Conservation (phyloP, 306 rosid species). For the Corylus avellana region DNA sequence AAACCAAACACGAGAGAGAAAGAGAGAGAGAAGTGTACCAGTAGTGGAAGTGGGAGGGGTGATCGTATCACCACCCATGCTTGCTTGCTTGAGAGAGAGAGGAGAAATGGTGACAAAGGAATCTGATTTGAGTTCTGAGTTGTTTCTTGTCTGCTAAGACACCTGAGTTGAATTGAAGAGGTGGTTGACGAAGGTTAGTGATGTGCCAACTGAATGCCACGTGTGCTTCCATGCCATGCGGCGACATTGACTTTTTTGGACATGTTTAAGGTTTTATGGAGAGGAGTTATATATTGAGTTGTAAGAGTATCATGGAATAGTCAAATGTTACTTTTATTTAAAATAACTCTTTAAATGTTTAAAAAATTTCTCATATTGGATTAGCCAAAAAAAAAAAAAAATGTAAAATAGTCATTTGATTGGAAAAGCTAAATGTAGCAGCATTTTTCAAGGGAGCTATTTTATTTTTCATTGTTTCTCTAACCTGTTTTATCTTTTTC, state of each 20-base stretch:
- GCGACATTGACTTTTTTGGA: neutral
- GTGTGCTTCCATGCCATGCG: neutral
- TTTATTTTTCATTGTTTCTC: no score
- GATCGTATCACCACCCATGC: constrained; percentile 36
- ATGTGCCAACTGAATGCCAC: neutral
- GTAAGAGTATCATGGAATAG: no score
- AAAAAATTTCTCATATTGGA: no score
- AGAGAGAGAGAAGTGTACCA: constrained; percentile 1
- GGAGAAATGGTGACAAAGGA: neutral
- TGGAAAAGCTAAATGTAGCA: no score
- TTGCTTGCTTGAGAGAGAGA: neutral
- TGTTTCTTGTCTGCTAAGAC: neutral
- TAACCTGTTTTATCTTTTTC: no score
- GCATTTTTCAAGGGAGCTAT: no score
- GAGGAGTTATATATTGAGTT: no score
- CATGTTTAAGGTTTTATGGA: neutral
- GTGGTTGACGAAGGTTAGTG: neutral
- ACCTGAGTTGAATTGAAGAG: neutral
- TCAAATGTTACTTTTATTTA: no score
- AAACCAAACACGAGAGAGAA: neutral
- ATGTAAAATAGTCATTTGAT: no score
- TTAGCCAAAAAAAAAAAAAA: no score
- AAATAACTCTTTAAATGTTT: no score
- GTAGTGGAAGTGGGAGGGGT: neutral
- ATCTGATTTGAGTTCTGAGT: neutral